A percentile compares a stretch with the other conserved stretches of the same genome.
phyloP scores from a whole-genome alignment of 176 grass and related monocot genomes.

The Areca catechu region DNA sequence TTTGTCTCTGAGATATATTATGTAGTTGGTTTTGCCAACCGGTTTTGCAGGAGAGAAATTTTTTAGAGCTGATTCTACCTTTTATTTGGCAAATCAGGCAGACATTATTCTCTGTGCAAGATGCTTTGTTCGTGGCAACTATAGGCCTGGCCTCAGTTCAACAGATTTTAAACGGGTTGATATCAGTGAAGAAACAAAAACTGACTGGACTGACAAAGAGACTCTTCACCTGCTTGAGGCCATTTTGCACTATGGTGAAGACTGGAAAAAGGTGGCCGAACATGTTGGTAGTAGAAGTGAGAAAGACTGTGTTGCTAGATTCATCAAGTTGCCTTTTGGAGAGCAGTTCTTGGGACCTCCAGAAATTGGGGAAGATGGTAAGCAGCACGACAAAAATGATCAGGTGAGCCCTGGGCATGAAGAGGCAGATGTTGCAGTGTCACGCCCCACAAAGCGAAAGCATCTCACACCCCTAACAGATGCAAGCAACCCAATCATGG shows the following conservation, averaged over 20 bases:
- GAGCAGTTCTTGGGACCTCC: constrained; percentile 76
- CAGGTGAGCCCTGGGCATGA: constrained; percentile 25
- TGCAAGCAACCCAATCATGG: constrained; percentile 94
- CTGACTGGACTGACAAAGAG: constrained; percentile 99
- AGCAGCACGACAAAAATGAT: constrained; percentile 30
- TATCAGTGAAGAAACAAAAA: constrained; percentile 62
- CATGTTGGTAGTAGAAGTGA: constrained; percentile 78
- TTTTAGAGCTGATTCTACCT: not conserved
- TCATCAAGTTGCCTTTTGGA: constrained; percentile 74
- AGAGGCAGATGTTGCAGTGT: constrained; percentile 15
- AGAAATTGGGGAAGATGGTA: constrained; percentile 22
- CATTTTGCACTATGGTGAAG: constrained; percentile 75
- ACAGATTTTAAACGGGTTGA: constrained; percentile 82
- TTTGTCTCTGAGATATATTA: not conserved
- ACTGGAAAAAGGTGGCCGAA: constrained; percentile 92
- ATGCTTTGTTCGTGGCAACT: constrained; percentile 72
- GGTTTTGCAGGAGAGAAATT: constrained; percentile 1
- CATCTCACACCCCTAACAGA: constrained; percentile 71
- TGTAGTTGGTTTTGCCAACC: constrained; percentile 6
- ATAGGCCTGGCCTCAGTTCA: constrained; percentile 75
- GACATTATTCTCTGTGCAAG: constrained; percentile 83
- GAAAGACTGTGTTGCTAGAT: constrained; percentile 87
- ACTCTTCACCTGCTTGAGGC: constrained; percentile 95
- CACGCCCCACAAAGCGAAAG: constrained; percentile 30
- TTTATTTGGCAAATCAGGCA: constrained; percentile 45